Percentiles rank a stretch among this genome's conserved stretches.
Conservation (phyloP, 2,329 filamentous ascomycete genomes). For the Aureobasidium sp. region DNA sequence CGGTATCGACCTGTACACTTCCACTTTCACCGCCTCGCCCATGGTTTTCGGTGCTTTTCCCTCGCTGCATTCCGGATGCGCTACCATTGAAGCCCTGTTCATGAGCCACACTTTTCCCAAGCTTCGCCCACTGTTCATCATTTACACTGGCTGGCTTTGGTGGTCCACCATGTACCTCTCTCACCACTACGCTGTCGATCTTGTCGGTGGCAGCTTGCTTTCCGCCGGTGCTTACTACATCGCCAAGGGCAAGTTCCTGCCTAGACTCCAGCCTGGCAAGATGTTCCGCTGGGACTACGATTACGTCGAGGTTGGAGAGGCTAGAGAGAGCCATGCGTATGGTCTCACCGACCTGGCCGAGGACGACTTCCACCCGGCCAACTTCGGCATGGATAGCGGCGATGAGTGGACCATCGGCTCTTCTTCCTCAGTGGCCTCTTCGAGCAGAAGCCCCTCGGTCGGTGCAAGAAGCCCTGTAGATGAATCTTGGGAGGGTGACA, state of each 20-base stretch:
- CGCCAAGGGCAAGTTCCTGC: constrained; percentile 69
- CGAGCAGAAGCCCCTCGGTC: constrained; percentile 49
- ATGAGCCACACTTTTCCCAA: constrained; percentile 87
- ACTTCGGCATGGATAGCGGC: constrained; percentile 48
- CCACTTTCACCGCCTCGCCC: constrained; percentile 80
- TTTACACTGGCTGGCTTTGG: constrained; percentile 89
- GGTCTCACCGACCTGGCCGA: constrained; percentile 47
- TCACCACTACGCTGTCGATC: constrained; percentile 92
- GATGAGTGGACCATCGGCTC: constrained; percentile 89
- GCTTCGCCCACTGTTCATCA: constrained; percentile 68
- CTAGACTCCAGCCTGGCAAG: constrained; percentile 75
- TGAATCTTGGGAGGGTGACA: constrained; percentile 52
- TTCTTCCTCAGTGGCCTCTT: constrained; percentile 64
- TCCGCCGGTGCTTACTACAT: constrained; percentile 65
- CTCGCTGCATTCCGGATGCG: constrained; percentile 81
- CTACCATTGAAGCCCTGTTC: constrained; percentile 82
- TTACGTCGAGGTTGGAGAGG: constrained; percentile 76
- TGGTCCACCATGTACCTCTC: constrained; percentile 98
- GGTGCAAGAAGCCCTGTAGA: constrained; percentile 42
- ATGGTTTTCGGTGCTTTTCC: constrained; percentile 94
- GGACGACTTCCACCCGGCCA: constrained; percentile 37
- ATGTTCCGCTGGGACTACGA: constrained; percentile 91
- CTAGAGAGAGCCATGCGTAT: constrained; percentile 43
- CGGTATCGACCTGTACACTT: constrained; percentile 86
- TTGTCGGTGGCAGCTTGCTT: constrained; percentile 70